Conservation (phyloP, 139 green algal species). For the Haematococcus sp. region DNA sequence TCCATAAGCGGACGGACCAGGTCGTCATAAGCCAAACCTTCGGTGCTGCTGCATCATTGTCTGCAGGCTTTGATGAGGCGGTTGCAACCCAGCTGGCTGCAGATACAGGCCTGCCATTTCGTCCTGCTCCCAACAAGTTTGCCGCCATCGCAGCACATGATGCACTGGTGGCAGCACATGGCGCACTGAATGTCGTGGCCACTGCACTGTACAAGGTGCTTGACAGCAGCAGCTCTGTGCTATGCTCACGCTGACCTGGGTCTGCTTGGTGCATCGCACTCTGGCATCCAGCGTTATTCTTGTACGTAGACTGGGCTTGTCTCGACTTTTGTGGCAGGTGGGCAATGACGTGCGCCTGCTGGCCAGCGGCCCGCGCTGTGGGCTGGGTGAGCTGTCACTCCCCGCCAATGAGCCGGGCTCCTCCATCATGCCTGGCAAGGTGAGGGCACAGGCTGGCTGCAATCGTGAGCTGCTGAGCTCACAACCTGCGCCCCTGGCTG, state of each 20-base stretch:
- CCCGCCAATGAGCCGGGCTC: constrained; percentile 96
- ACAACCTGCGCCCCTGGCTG: too few species aligned
- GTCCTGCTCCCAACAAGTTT: constrained; percentile 97
- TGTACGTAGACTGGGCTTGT: too few species aligned
- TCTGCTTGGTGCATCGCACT: too few species aligned
- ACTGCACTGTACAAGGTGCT: constrained; percentile 88
- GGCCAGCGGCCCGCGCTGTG: constrained; percentile 67
- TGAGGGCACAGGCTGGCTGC: constrained; percentile 27
- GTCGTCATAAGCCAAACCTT: too few species aligned
- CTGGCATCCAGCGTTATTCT: too few species aligned
- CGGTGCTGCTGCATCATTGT: neutral
- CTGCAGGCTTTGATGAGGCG: constrained; percentile 66
- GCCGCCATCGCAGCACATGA: constrained; percentile 95
- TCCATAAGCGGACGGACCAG: too few species aligned
- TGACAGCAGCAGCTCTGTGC: too few species aligned
- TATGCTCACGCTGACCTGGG: too few species aligned
- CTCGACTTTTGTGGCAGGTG: too few species aligned
- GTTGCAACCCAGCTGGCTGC: constrained; percentile 75
- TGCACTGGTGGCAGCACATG: constrained; percentile 77
- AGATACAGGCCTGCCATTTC: constrained; percentile 86
- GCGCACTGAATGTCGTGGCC: constrained; percentile 89
- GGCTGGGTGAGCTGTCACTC: constrained; percentile 91
- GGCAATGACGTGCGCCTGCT: constrained; percentile 84
- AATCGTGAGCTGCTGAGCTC: neutral
- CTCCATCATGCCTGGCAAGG: constrained; percentile 96